Conservation (phyloP, 148 eudicot genomes). For the Spergularia marina region DNA sequence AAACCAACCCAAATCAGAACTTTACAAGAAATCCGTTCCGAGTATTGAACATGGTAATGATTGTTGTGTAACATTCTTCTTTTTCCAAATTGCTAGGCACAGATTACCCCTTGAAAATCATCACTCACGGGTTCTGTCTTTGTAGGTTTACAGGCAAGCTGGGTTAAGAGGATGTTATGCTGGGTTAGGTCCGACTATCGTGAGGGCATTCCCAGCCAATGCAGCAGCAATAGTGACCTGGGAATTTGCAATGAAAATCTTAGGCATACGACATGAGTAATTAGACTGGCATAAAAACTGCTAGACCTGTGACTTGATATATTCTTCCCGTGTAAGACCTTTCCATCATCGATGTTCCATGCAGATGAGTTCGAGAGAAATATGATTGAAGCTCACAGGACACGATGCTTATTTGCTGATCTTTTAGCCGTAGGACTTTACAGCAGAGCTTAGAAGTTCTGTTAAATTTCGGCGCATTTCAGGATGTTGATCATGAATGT, state of each 20-base stretch:
- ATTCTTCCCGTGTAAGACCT: too few relatives aligned
- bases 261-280: conserved; percentile 53
- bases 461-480: background rate
- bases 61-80: background rate
- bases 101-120: background rate
- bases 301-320: background rate
- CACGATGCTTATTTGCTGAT: background rate
- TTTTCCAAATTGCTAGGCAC: background rate
- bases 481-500: background rate
- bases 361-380: background rate
- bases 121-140: background rate
- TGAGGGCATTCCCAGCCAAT: conserved; percentile 92
- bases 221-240: conserved; percentile 93
- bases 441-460: background rate
- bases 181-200: conserved; percentile 83
- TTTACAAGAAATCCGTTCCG: conserved; percentile 63
- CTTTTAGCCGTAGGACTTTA: background rate
- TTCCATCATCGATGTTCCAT: background rate
- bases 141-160: conserved; percentile 63
- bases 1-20: conserved; percentile 58
- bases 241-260: conserved; percentile 75
- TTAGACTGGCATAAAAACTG: background rate
- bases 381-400: background rate
- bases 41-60: conserved; percentile 52
- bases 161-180: conserved; percentile 88